A percentile compares a stretch with the other conserved stretches of the same genome.
Conservation (phyloP, 2,329 filamentous ascomycete genomes). For the Colletotrichum spinosum region DNA sequence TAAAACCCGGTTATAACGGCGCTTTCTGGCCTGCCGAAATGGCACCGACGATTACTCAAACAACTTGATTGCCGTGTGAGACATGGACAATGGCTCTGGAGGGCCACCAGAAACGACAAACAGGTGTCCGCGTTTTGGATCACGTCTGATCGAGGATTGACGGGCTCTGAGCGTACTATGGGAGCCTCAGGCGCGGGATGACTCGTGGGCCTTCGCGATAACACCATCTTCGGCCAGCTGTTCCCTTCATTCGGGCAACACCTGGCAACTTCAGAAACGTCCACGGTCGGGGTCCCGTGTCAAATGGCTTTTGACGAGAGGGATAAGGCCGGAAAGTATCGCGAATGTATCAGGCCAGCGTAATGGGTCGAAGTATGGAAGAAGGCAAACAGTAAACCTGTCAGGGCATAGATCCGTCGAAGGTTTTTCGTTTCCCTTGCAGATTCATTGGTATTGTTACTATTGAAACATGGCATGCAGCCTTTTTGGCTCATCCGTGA, state of each 20-base stretch:
- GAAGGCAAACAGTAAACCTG: background rate
- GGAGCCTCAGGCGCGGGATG: constrained; percentile 17
- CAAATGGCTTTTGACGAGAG: background rate
- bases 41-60: background rate
- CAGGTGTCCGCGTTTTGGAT: constrained; percentile 29
- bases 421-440: constrained; percentile 27
- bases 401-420: constrained; percentile 16
- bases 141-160: constrained; percentile 22
- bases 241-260: constrained; percentile 16
- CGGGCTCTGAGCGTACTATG: background rate
- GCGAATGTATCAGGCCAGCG: background rate
- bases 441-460: constrained; percentile 1
- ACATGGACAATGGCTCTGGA: constrained; percentile 12
- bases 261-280: constrained; percentile 10
- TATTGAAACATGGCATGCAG: constrained; percentile 22
- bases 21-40: too few relatives aligned
- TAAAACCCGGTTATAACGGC: too few relatives aligned
- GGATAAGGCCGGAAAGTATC: constrained; percentile 1
- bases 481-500: background rate
- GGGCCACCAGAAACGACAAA: constrained; percentile 25
- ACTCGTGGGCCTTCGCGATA: constrained; percentile 26
- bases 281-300: constrained; percentile 6
- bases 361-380: background rate
- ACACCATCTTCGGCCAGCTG: constrained; percentile 33
- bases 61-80: background rate